Base-by-base conservation (phyloP, 208 protist species). In the Leishmania major region DNA sequence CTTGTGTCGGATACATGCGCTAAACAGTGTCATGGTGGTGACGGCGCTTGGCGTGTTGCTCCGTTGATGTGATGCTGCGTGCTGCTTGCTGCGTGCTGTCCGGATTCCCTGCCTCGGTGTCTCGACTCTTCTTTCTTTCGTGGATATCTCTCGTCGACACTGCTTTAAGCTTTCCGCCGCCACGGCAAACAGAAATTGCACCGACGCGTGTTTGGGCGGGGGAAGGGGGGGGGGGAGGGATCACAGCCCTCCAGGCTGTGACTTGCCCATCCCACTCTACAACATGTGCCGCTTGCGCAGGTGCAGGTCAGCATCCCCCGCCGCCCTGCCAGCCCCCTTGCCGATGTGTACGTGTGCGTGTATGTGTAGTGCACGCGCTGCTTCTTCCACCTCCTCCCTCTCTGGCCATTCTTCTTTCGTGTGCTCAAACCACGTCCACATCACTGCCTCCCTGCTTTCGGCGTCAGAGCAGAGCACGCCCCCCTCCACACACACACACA, bases 381-480 rank as follows among this genome's bases (percentile, higher is more conserved):
- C 57, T 49, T 45, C 5, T 37, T 37, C 17, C 74, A 8, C 28
- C 51, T n/a, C 47, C 31, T 66, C 51, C 74, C n/a, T 28, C n/a
- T 47, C 74, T 62, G 51, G 10, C 22, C 13, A 35, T 55, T 53
- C 45, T 74, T 74, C 67, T n/a, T 49, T 17, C 51, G 45, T 51
- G 70, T 22, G 70, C 70, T 31, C 25, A 51, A 74, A 53, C 70
- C 45, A 31, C 45, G 43, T 31, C 25, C 13, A 40, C 22, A 51
- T 74, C 70, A 74, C 70, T 19, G 47, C 70, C 45, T 74, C 49
- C 28, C 35, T 75, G 60, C 31, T 51, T 81, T 53, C 66, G 47
- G 25, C 25, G 31, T 60, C 45, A 59, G 13, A 53, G 51, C 31
- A 51, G 70, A 37, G 70, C 25, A 28, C 70, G 25, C 43, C 22